phyloP scores from a whole-genome alignment of 139 green algal genomes.

The Tetratostichococcus sp. region DNA sequence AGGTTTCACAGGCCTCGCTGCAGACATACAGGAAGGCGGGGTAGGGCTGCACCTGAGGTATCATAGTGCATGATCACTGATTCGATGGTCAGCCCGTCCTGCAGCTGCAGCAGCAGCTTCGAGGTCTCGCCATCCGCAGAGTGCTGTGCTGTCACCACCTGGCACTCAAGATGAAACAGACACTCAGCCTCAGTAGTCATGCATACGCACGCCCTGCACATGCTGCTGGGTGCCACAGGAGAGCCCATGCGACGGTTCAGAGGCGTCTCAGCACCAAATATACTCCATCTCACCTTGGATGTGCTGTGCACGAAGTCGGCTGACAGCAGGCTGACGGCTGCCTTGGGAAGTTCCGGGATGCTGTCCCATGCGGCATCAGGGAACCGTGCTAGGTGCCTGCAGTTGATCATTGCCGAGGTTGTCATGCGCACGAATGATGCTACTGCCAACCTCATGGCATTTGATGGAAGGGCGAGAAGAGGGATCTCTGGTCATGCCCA shows the following conservation, averaged over 20 bases:
- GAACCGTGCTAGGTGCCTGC: conserved; percentile 59
- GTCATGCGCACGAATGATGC: no score
- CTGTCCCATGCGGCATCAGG: conserved; percentile 46
- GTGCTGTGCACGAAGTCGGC: conserved; percentile 52
- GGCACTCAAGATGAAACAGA: neutral
- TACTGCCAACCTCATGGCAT: no score
- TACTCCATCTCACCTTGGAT: conserved; percentile 1
- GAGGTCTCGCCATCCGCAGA: conserved; percentile 68
- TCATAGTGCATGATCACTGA: conserved; percentile 88
- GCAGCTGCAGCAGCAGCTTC: conserved; percentile 85
- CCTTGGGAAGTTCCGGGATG: conserved; percentile 68
- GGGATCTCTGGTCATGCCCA: no score
- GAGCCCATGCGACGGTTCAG: no score
- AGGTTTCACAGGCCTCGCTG: no score
- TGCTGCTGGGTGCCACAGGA: no score
- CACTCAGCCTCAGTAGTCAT: no score
- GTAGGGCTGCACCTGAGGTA: conserved; percentile 41
- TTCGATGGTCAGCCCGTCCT: conserved; percentile 90
- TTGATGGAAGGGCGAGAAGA: no score
- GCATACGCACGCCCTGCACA: no score
- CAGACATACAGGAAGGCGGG: no score
- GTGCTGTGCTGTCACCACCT: conserved; percentile 36
- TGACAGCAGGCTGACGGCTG: conserved; percentile 45
- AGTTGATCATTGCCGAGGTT: neutral
- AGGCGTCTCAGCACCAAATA: no score